phyloP scores from a whole-genome alignment of 1,284 basidiomycete genomes.

The Boletellus deceptivus region DNA sequence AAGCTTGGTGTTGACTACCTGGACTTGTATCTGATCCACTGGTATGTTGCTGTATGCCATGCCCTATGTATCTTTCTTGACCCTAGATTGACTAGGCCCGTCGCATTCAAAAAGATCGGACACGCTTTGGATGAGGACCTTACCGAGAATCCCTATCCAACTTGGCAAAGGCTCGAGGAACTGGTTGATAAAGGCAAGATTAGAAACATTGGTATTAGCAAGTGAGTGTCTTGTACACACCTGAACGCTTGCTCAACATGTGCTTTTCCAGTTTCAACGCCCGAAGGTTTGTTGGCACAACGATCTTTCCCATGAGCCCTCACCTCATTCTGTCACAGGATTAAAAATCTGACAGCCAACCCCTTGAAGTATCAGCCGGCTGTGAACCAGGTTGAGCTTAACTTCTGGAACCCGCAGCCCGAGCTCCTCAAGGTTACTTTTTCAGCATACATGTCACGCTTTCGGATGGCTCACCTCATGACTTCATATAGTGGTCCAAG shows the following conservation, averaged over 20 bases:
- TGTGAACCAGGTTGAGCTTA: constrained; percentile 83
- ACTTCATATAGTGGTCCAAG: constrained; percentile 52
- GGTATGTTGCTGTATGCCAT: constrained; percentile 45
- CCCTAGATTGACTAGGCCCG: constrained; percentile 45
- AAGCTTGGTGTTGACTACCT: constrained; percentile 75
- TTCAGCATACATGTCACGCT: background rate
- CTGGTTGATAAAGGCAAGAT: constrained; percentile 76
- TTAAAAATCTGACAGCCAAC: constrained; percentile 66
- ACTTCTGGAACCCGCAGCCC: constrained; percentile 79
- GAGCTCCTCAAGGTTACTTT: constrained; percentile 64
- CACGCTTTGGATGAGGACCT: constrained; percentile 56
- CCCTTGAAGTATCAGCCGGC: constrained; percentile 74
- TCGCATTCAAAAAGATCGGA: constrained; percentile 65
- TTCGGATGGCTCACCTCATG: background rate
- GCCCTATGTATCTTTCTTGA: background rate
- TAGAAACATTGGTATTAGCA: constrained; percentile 82
- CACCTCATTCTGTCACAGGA: constrained; percentile 28
- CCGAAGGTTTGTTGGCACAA: constrained; percentile 20
- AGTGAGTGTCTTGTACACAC: constrained; percentile 42
- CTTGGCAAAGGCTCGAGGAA: constrained; percentile 84
- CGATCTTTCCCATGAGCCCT: background rate
- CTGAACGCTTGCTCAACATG: background rate
- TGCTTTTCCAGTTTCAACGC: constrained; percentile 20
- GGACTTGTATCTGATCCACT: constrained; percentile 81
- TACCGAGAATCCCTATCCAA: constrained; percentile 74